Conservation (phyloP, 169 alveolate genomes). For the Plasmodium berghei region DNA sequence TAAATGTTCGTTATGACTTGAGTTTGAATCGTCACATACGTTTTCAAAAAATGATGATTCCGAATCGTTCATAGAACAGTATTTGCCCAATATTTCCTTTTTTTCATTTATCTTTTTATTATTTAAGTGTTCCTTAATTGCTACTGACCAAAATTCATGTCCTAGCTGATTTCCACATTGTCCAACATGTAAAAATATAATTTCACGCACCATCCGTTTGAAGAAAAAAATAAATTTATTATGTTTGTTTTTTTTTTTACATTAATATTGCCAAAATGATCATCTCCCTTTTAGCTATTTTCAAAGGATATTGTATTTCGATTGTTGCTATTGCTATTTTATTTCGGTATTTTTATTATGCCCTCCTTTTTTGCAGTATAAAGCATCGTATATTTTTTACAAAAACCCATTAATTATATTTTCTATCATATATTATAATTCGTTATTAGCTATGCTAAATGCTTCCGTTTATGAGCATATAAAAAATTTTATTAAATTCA, state of each 20-base stretch:
- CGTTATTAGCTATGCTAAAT: too few relatives aligned
- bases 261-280: neutral
- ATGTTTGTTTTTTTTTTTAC: slow-evolving; percentile 14
- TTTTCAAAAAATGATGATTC: slow-evolving; percentile 84
- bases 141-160: slow-evolving; percentile 92
- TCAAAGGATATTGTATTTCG: too few relatives aligned
- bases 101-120: slow-evolving; percentile 47
- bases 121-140: slow-evolving; percentile 91
- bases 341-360: too few relatives aligned
- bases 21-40: slow-evolving; percentile 80
- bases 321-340: too few relatives aligned
- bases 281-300: too few relatives aligned
- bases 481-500: too few relatives aligned
- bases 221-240: neutral
- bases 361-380: too few relatives aligned
- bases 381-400: too few relatives aligned
- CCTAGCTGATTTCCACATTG: slow-evolving; percentile 96
- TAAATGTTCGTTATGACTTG: slow-evolving; percentile 81
- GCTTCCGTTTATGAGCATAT: too few relatives aligned
- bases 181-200: slow-evolving; percentile 92
- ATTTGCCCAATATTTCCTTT: slow-evolving; percentile 63
- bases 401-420: too few relatives aligned
- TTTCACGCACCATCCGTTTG: slow-evolving; percentile 92
- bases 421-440: too few relatives aligned
- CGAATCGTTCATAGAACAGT: slow-evolving; percentile 76